Evolutionary conservation across 75 land plant species (phyloP).

Genomic region (Sequoiadendron giganteum): DNA sequence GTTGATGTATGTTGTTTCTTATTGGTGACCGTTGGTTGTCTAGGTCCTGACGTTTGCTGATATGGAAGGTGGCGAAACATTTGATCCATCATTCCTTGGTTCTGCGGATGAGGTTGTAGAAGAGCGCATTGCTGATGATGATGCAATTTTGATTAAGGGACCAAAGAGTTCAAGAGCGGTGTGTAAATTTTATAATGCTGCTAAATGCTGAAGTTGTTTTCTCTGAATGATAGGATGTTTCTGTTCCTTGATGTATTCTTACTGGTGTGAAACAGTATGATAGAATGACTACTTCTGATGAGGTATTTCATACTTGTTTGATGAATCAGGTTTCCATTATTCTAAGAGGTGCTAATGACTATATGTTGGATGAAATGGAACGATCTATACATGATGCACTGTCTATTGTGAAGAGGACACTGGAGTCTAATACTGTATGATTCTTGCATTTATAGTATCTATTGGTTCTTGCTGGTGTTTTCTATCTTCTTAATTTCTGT

Average conservation of each 20-base stretch:
- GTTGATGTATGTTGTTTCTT: not conserved
- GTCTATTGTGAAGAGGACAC: constrained; percentile 90
- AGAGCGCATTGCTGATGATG: constrained; percentile 92
- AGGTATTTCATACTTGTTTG: not conserved
- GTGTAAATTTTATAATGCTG: constrained; percentile 12
- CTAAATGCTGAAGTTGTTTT: not conserved
- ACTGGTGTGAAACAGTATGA: not conserved
- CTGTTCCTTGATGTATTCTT: not conserved
- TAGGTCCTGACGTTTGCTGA: constrained; percentile 97
- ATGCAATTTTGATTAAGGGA: constrained; percentile 87
- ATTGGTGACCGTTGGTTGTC: not conserved
- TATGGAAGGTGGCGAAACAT: constrained; percentile 98
- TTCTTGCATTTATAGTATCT: not conserved
- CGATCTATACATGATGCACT: constrained; percentile 93
- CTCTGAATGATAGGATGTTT: not conserved
- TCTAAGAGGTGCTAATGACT: constrained; percentile 96
- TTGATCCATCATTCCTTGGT: constrained; percentile 89
- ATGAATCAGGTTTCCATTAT: constrained; percentile 75
- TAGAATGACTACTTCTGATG: not conserved
- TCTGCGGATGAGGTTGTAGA: constrained; percentile 94
- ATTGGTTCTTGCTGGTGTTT: not conserved
- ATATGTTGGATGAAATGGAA: constrained; percentile 98
- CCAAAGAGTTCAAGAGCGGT: constrained; percentile 89
- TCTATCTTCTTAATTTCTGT: not conserved
- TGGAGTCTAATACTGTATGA: constrained; percentile 87